Evolutionary conservation across 441 rosid species (phyloP).

Genomic region (Manihot esculenta): DNA sequence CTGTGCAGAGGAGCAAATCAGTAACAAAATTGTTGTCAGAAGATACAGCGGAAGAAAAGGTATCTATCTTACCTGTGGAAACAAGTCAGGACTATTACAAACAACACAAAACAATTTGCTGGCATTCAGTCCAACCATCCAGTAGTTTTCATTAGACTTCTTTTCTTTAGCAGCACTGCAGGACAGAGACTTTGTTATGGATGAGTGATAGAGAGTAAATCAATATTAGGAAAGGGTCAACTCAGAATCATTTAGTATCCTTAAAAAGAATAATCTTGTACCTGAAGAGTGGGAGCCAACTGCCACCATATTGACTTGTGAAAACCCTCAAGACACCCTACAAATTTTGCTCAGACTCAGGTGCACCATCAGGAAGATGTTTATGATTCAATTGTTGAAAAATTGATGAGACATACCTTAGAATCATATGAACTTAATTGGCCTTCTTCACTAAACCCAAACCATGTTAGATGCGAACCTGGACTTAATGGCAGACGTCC

Average conservation of each 20-base stretch:
- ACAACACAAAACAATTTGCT: slow-evolving; percentile 69
- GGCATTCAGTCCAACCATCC: slow-evolving; percentile 80
- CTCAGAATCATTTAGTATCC: slow-evolving; percentile 7
- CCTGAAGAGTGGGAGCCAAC: slow-evolving; percentile 97
- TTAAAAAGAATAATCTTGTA: slow-evolving; percentile 30
- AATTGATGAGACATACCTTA: slow-evolving; percentile 44
- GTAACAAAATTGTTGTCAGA: slow-evolving; percentile 11
- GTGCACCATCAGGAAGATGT: slow-evolving; percentile 19
- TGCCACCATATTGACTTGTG: slow-evolving; percentile 77
- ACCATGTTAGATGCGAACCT: slow-evolving; percentile 74
- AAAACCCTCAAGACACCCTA: slow-evolving; percentile 77
- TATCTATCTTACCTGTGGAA: slow-evolving; percentile 60
- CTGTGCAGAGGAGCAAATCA: slow-evolving; percentile 41
- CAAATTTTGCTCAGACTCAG: slow-evolving; percentile 27
- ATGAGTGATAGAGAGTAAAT: not conserved
- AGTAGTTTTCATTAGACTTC: slow-evolving; percentile 68
- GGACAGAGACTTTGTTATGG: slow-evolving; percentile 16
- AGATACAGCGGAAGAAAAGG: slow-evolving; percentile 6
- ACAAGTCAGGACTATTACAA: slow-evolving; percentile 64
- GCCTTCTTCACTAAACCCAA: slow-evolving; percentile 92
- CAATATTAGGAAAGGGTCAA: slow-evolving; percentile 14
- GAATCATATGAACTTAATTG: slow-evolving; percentile 81
- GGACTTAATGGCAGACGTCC: slow-evolving; percentile 85
- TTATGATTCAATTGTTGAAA: not conserved
- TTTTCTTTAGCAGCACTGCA: slow-evolving; percentile 65